These are phyloP conservation scores for Candida ortonii DNA, from an alignment of 805 yeast genomes.

Conservation along the genomic window DNA sequence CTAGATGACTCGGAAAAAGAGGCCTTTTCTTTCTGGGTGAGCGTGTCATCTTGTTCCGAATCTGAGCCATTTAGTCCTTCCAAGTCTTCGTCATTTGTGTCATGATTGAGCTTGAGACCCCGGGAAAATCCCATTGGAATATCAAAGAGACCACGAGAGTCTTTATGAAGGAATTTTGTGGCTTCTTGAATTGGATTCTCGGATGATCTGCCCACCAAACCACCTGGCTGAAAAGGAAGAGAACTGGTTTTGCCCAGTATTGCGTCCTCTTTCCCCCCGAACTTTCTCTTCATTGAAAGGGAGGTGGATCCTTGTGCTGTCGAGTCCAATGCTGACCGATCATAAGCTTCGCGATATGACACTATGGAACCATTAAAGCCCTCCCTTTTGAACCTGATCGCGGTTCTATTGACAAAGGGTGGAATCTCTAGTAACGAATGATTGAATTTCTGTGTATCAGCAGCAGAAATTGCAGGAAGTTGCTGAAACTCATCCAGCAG, in stretches of 20 bases:
- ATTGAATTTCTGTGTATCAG: constrained; percentile 33
- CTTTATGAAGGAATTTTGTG: constrained; percentile 54
- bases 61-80: constrained; percentile 12
- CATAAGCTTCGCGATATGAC: constrained; percentile 61
- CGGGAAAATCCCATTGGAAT: constrained; percentile 78
- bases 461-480: constrained; percentile 38
- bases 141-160: constrained; percentile 73
- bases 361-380: constrained; percentile 75
- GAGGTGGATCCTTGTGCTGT: constrained; percentile 64
- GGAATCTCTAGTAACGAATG: constrained; percentile 58
- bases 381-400: constrained; percentile 62
- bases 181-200: constrained; percentile 29
- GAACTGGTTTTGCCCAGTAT: constrained; percentile 68
- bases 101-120: constrained; percentile 47
- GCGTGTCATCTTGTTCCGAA: constrained; percentile 8
- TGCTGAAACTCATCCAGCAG: constrained; percentile 68
- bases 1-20: constrained; percentile 7
- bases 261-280: constrained; percentile 57
- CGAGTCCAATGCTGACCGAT: constrained; percentile 37
- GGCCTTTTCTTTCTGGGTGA: constrained; percentile 9
- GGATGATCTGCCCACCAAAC: constrained; percentile 36
- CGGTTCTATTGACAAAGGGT: constrained; percentile 56
- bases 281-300: constrained; percentile 66
- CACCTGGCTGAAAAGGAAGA: constrained; percentile 94
- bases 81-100: constrained; percentile 8